phyloP scores from a whole-genome alignment of 192 early-diverging fungal genomes.

The Spizellomyces punctatus region DNA sequence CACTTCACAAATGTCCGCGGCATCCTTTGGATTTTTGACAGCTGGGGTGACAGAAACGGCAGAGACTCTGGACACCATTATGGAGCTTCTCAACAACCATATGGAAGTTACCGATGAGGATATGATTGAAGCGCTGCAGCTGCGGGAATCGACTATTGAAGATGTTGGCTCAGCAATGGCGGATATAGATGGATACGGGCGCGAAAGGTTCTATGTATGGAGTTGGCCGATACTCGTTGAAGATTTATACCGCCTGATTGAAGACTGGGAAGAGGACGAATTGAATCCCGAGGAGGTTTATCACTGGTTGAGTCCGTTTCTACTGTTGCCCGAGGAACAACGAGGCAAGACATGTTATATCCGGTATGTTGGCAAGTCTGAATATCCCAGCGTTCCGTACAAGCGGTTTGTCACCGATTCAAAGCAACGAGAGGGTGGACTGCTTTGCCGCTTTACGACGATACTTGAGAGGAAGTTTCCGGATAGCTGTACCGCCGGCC shows the following conservation, averaged over 20 bases:
- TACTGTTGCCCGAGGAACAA: slow-evolving; percentile 8
- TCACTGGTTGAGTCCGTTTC: slow-evolving; percentile 8
- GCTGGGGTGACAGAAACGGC: slow-evolving; percentile 8
- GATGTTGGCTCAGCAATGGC: background rate
- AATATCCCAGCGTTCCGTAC: background rate
- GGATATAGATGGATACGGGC: background rate
- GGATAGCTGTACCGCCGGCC: slow-evolving; percentile 4
- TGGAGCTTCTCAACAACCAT: slow-evolving; percentile 10
- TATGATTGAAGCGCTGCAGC: slow-evolving; percentile 13
- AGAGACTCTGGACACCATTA: slow-evolving; percentile 10
- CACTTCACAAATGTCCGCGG: slow-evolving; percentile 10
- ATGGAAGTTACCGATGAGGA: slow-evolving; percentile 19
- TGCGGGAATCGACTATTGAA: slow-evolving; percentile 9
- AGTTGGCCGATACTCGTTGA: slow-evolving; percentile 12
- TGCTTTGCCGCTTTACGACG: slow-evolving; percentile 5
- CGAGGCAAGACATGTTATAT: slow-evolving; percentile 9
- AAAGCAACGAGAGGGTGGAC: slow-evolving; percentile 6
- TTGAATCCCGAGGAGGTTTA: slow-evolving; percentile 13
- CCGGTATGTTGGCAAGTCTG: slow-evolving; percentile 24
- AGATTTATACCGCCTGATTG: slow-evolving; percentile 13
- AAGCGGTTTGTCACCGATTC: slow-evolving; percentile 7
- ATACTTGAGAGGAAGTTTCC: slow-evolving; percentile 10
- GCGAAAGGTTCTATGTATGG: slow-evolving; percentile 6
- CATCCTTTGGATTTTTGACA: slow-evolving; percentile 4
- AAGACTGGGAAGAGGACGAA: slow-evolving; percentile 18